Evolutionary conservation across 257 asterid species (phyloP).

Genomic region (Scutellaria galericulata): DNA sequence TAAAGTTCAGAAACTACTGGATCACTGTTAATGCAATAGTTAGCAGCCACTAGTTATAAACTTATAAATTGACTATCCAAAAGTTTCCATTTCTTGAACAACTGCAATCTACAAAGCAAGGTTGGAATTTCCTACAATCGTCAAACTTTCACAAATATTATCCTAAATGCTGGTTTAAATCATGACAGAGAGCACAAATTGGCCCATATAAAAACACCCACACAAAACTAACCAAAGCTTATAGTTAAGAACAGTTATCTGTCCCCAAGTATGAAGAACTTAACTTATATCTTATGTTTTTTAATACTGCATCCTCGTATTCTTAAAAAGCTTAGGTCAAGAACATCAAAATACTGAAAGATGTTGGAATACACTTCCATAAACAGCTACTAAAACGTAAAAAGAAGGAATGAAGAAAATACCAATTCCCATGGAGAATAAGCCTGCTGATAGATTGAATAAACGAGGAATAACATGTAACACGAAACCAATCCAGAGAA

Average conservation of each 20-base stretch:
- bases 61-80: not conserved
- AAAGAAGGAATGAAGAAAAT: constrained; percentile 31
- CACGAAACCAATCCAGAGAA: constrained; percentile 68
- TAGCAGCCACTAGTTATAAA: not conserved
- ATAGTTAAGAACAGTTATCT: too few relatives aligned
- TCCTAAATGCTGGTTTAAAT: not conserved
- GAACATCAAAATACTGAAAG: constrained; percentile 10
- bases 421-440: constrained; percentile 91
- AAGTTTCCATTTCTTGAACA: not conserved
- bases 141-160: not conserved
- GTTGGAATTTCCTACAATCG: not conserved
- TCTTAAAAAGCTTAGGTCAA: constrained; percentile 1
- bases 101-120: not conserved
- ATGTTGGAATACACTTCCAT: not conserved
- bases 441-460: constrained; percentile 78
- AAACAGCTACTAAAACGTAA: not conserved
- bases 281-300: not conserved
- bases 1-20: constrained; percentile 4
- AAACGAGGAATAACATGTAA: constrained; percentile 65
- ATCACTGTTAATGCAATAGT: not conserved
- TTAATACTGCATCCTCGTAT: not conserved
- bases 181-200: constrained; percentile 1
- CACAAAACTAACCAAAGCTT: not conserved
- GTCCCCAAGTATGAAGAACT: constrained; percentile 8
- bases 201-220: constrained; percentile 6